Base-by-base conservation (phyloP, 768 basidiomycete species). In the Macrolepiota dolichaula region DNA sequence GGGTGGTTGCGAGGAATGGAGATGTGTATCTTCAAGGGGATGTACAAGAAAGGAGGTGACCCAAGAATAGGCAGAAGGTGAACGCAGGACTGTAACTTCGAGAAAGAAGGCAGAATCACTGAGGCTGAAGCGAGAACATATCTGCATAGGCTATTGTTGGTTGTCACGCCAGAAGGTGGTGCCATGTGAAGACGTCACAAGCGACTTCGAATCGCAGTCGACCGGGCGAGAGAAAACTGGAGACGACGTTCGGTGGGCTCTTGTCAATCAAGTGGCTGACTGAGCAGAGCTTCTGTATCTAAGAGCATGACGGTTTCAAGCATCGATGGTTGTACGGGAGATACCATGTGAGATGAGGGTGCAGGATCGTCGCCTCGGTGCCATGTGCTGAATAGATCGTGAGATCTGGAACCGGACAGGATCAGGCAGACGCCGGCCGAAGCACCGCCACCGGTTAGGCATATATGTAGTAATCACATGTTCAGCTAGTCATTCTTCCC, bases 401-500 rank as follows among this genome's bases (percentile, higher is more conserved):
- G 40, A 13, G 40, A 42, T 42, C 40, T 13, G n/a, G 40, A 13
- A 13, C 47, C 25, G 47, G 47, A 49, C 47, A 22, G 47, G n/a
- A 37, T 27, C 24, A 24, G 22, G 27, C 17, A 44, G 42, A 19
- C 27, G 35, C 57, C 47, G 46, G 57, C 42, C 46, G 57, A 17
- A 40, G 59, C 59, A 60, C 59, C 19, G 59, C 59, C 59, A 60
- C 59, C 42, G 27, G 25, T 22, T 29, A 15, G 24, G 27, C 11
- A 44, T 32, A 53, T 53, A 54, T 60, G 42, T 42, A 7, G 32
- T 5, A 60, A 60, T 60, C 59, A 60, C 59, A 60, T 60, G 59
- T 25, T 46, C 51, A 37, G 36, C 19, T 36, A 54, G 24, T 13
- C 52, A 15, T 29, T 5, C 37, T 25, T 36, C 36, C 37, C 37